Conservation (phyloP, 2,329 filamentous ascomycete genomes). For the Ophiostoma angusticollis region DNA sequence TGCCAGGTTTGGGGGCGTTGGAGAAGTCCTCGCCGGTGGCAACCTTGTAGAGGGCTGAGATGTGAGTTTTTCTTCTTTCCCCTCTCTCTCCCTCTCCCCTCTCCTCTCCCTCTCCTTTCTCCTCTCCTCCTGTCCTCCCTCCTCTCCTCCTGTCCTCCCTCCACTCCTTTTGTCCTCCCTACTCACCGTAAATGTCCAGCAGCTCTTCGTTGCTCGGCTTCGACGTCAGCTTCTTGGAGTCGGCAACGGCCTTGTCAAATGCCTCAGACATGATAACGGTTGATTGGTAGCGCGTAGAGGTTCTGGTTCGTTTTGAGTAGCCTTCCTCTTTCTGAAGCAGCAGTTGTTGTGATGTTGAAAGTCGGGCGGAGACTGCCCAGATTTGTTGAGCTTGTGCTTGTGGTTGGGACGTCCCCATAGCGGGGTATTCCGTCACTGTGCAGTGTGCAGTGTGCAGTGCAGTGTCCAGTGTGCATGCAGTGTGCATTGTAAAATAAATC, state of each 20-base stretch:
- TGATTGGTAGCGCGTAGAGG: too few species aligned
- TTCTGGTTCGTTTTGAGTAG: too few species aligned
- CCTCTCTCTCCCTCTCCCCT: background rate
- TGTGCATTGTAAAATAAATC: too few species aligned
- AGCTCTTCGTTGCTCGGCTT: slow-evolving; percentile 54
- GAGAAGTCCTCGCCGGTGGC: slow-evolving; percentile 42
- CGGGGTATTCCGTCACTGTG: too few species aligned
- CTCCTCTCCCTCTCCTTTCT: background rate
- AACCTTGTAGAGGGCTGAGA: slow-evolving; percentile 45
- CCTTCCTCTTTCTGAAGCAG: too few species aligned
- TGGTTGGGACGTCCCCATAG: slow-evolving; percentile 5
- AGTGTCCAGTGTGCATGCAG: too few species aligned
- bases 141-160: too few species aligned
- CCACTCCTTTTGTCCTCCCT: too few species aligned
- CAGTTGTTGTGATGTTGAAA: background rate
- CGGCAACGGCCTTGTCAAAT: slow-evolving; percentile 44
- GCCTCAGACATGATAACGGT: slow-evolving; percentile 18
- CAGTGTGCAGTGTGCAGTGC: too few species aligned
- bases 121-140: too few species aligned
- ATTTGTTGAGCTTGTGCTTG: slow-evolving; percentile 7
- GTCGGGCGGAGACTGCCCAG: background rate
- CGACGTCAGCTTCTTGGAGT: slow-evolving; percentile 54
- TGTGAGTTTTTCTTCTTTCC: too few species aligned
- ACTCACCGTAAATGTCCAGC: slow-evolving; percentile 48
- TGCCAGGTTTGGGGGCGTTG: slow-evolving; percentile 46